phyloP scores from a whole-genome alignment of 805 yeast genomes.

The Wickerhamomyces mucosus region DNA sequence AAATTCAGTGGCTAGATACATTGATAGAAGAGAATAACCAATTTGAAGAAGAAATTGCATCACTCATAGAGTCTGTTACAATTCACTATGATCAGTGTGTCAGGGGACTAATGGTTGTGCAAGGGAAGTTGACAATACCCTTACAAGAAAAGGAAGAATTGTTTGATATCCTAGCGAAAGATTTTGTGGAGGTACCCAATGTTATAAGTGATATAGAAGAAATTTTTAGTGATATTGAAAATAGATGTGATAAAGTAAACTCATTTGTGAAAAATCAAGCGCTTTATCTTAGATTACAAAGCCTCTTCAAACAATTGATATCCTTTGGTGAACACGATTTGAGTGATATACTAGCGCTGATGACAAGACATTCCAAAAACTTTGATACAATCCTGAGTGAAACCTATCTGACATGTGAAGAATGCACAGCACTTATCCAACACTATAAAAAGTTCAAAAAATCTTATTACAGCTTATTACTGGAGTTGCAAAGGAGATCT shows the following conservation, averaged over 20 bases:
- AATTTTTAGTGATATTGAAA: conserved; percentile 23
- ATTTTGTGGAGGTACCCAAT: conserved; percentile 44
- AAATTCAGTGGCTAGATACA: conserved; percentile 3
- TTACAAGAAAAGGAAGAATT: conserved; percentile 29
- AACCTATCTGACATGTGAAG: conserved; percentile 10
- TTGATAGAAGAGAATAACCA: conserved; percentile 31
- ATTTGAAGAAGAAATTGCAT: conserved; percentile 62
- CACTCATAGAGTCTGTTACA: conserved; percentile 59
- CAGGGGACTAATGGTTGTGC: conserved; percentile 29
- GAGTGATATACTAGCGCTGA: conserved; percentile 4
- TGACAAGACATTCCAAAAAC: conserved; percentile 9
- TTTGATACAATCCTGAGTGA: conserved; percentile 5
- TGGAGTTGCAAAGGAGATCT: conserved; percentile 45
- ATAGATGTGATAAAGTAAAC: conserved; percentile 14
- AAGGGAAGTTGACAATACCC: conserved; percentile 24
- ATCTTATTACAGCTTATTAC: conserved; percentile 41
- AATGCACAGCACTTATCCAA: conserved; percentile 27
- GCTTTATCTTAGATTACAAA: conserved; percentile 15
- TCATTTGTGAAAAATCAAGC: conserved; percentile 24
- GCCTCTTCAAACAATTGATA: conserved; percentile 14
- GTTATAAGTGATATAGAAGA: conserved; percentile 41
- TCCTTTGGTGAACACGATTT: conserved; percentile 16
- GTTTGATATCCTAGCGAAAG: conserved; percentile 38
- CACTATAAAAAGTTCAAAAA: conserved; percentile 42
- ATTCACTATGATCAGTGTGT: conserved; percentile 77